These are phyloP conservation scores for Venturia asperata DNA, from an alignment of 2,329 filamentous ascomycete species.

Conservation along the genomic window DNA sequence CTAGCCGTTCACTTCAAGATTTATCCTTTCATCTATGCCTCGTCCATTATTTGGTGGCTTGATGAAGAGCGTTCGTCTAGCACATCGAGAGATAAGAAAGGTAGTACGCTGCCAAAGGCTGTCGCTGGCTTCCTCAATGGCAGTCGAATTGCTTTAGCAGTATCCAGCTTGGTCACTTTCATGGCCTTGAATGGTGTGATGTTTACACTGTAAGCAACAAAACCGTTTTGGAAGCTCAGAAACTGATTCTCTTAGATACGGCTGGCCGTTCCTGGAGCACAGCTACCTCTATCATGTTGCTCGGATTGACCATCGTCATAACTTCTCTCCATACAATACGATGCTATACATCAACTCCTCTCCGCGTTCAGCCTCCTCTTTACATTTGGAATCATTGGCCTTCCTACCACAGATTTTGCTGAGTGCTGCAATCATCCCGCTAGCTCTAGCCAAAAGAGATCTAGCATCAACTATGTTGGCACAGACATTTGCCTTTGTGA, in stretches of 20 bases:
- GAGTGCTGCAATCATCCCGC: slow-evolving; percentile 66
- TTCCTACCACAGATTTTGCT: slow-evolving; percentile 84
- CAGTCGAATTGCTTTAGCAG: slow-evolving; percentile 49
- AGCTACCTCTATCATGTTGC: slow-evolving; percentile 91
- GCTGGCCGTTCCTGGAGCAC: slow-evolving; percentile 72
- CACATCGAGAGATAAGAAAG: slow-evolving; percentile 2
- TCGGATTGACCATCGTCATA: slow-evolving; percentile 92
- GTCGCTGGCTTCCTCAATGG: slow-evolving; percentile 28
- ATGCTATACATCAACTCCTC: slow-evolving; percentile 82
- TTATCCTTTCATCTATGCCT: slow-evolving; percentile 93
- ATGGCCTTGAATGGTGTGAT: slow-evolving; percentile 66
- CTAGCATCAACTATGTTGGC: slow-evolving; percentile 80
- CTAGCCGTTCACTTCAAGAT: slow-evolving; percentile 95
- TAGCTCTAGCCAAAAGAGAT: slow-evolving; percentile 72
- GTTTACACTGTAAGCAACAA: slow-evolving; percentile 58
- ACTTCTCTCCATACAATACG: slow-evolving; percentile 95
- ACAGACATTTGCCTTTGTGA: slow-evolving; percentile 94
- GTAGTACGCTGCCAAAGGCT: slow-evolving; percentile 6
- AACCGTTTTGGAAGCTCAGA: background rate
- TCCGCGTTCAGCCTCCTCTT: slow-evolving; percentile 37
- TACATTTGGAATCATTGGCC: slow-evolving; percentile 66
- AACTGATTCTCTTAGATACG: slow-evolving; percentile 54
- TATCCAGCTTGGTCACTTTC: slow-evolving; percentile 67
- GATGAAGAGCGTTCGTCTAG: slow-evolving; percentile 43
- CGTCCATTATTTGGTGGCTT: slow-evolving; percentile 74